Conservation (phyloP, 1,139 yeast species). For the Candida sp. region DNA sequence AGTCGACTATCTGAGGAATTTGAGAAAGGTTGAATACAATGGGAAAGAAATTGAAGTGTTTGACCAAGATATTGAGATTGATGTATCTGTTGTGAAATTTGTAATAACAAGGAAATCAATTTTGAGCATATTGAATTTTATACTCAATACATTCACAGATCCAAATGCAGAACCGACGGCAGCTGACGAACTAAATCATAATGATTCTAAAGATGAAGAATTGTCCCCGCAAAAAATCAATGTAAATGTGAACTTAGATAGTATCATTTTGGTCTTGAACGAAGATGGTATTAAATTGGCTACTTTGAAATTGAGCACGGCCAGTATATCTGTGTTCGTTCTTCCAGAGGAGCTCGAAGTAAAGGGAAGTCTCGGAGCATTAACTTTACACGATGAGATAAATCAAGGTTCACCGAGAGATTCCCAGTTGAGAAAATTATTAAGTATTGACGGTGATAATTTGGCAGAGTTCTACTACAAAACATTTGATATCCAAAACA, state of each 20-base stretch:
- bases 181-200: constrained; percentile 66
- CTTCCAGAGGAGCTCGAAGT: constrained; percentile 80
- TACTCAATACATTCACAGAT: constrained; percentile 83
- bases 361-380: constrained; percentile 72
- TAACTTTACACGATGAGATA: constrained; percentile 75
- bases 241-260: constrained; percentile 65
- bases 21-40: constrained; percentile 59
- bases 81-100: constrained; percentile 76
- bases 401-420: constrained; percentile 60
- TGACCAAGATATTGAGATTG: constrained; percentile 75
- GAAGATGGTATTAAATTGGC: constrained; percentile 86
- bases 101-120: constrained; percentile 77
- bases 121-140: constrained; percentile 74
- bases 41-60: constrained; percentile 61
- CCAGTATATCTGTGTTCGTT: constrained; percentile 62
- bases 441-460: constrained; percentile 80
- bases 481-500: constrained; percentile 63
- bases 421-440: constrained; percentile 60
- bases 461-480: constrained; percentile 83
- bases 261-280: constrained; percentile 72
- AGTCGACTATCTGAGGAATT: constrained; percentile 55
- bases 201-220: constrained; percentile 49
- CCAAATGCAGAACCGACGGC: constrained; percentile 69
- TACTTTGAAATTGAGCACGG: constrained; percentile 72
- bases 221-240: constrained; percentile 71